Evolutionary conservation across 2,329 filamentous ascomycete species (phyloP), one percentile per base, ranked within the genome.

Genomic region (Shiraia sp.): DNA sequence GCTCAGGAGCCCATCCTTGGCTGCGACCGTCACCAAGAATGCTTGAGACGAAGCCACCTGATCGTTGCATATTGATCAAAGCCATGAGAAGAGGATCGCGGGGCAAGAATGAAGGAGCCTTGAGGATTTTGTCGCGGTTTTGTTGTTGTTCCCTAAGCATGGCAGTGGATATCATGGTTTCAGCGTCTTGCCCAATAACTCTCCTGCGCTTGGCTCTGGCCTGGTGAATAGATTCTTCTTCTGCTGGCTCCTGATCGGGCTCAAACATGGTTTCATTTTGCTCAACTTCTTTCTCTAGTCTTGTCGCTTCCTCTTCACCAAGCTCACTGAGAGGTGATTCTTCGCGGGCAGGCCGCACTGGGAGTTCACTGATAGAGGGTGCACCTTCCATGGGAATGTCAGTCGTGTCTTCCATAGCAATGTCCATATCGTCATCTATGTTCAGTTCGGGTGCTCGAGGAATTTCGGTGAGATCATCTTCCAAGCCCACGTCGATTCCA

Each of bases 1-100:
- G 79, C 71, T 99, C 93, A 1, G 92, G 92, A 3, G 92, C 92
- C 91, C 90, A 96, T 29, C 82, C 82, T 53, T 82, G 79, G 55
- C 85, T 85, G 50, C 88, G 83, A 26, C 85, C 88, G 48, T 91
- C 89, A 37, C 88, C 85, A 72, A 96, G 85, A 50, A 96, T 85
- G 58, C 83, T 91, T 3, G 86, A 88, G 13, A 96, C 88, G 59
- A 99, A 97, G 27, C 85, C 88, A 39, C 93, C 92, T 39, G 81
- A 90, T 72, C 87, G 90, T 69, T 96, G 93, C 80, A 96, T 87
- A 57, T 91, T 89, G 76, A 96, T 87, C 15, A 99, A 75, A 24
- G 90, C 88, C 22, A 97, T 79, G 10, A 97, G 78, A 39, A 92
- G 83, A 2, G 91, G 89, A 55, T 99, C 90, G 27, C 88, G 84